Conservation (phyloP, 1,139 yeast genomes). For the Scheffersomyces illinoinensis region DNA sequence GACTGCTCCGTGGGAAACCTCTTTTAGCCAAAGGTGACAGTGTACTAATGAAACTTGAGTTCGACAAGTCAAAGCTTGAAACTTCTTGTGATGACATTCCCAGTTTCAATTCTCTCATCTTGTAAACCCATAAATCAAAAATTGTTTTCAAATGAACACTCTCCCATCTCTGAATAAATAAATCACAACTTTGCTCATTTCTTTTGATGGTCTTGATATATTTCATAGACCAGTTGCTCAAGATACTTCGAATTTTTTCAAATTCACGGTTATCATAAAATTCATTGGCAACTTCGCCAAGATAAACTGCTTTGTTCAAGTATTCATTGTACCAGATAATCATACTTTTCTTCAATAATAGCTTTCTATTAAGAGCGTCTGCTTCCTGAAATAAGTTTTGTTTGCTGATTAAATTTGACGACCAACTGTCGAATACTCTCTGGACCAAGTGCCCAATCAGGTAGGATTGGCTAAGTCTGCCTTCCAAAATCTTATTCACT, state of each 20-base stretch:
- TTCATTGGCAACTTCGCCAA: conserved; percentile 33
- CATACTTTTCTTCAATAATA: conserved; percentile 29
- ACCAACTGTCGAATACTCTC: neutral
- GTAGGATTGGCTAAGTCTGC: neutral
- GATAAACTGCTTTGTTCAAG: conserved; percentile 19
- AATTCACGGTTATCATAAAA: conserved; percentile 30
- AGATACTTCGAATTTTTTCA: conserved; percentile 20
- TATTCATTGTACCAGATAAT: conserved; percentile 38
- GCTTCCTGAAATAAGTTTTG: neutral
- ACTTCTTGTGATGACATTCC: conserved; percentile 3
- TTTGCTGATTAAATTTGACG: neutral
- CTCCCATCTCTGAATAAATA: conserved; percentile 37
- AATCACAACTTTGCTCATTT: conserved; percentile 38
- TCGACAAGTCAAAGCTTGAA: conserved; percentile 15
- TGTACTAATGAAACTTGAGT: conserved; percentile 25
- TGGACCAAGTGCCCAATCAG: neutral
- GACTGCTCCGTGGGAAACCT: conserved; percentile 6
- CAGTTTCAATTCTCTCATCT: conserved; percentile 7
- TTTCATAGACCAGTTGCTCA: conserved; percentile 43
- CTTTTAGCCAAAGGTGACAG: conserved; percentile 40
- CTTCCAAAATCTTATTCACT: neutral
- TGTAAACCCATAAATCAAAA: conserved; percentile 39
- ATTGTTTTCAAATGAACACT: conserved; percentile 26
- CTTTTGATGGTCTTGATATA: conserved; percentile 33
- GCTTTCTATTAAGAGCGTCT: conserved; percentile 7